Conservation (phyloP, 2,329 filamentous ascomycete species). For the Exophiala sp. region DNA sequence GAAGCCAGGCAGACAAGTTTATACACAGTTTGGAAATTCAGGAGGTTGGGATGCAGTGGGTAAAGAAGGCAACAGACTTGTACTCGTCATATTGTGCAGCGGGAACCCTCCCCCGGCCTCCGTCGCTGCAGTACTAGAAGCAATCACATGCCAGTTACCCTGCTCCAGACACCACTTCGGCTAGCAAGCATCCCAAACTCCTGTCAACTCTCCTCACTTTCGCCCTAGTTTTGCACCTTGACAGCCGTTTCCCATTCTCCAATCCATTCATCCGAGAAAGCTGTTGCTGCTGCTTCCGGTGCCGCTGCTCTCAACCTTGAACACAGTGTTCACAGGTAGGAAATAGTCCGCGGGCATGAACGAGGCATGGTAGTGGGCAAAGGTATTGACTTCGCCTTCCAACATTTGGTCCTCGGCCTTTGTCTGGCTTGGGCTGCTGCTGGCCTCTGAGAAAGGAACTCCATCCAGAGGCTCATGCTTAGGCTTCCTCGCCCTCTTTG, state of each 20-base stretch:
- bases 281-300: constrained; percentile 6
- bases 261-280: constrained; percentile 7
- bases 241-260: not conserved
- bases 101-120: not conserved
- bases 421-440: constrained; percentile 7
- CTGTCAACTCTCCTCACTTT: not conserved
- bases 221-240: not conserved
- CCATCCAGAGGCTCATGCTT: constrained; percentile 15
- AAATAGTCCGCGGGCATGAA: constrained; percentile 7
- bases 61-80: not conserved
- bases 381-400: constrained; percentile 3
- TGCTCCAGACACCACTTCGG: not conserved
- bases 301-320: constrained; percentile 6
- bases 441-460: constrained; percentile 12
- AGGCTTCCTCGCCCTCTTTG: constrained; percentile 14
- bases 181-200: not conserved
- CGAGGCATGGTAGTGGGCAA: constrained; percentile 2
- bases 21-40: constrained; percentile 15
- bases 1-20: constrained; percentile 12
- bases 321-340: constrained; percentile 6
- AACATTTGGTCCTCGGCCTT: constrained; percentile 10
- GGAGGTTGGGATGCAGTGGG: constrained; percentile 13
- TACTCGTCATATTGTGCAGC: not conserved
- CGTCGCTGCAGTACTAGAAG: constrained; percentile 3
- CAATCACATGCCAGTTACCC: not conserved